Base-by-base conservation (phyloP, 169 alveolate genomes). In the Plasmodium inui region DNA sequence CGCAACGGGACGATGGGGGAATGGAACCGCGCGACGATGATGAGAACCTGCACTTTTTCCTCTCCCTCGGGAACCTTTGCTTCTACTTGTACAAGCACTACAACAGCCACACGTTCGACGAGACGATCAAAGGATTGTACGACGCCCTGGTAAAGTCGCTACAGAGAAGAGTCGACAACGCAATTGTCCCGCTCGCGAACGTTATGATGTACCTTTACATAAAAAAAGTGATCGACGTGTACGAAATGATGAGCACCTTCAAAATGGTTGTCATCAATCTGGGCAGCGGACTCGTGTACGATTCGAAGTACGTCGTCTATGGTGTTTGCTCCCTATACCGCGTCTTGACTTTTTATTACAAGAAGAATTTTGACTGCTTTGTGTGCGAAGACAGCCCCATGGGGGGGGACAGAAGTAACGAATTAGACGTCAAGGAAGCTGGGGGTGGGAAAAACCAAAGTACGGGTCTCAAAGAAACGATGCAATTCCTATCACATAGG, bases 41-140 rank as follows among this genome's bases (percentile, higher is more conserved):
- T 71, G 95, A 91, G 22, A 53, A 91, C 78, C 76, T 81, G 41
- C 84, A 44, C 41, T 82, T 91, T 61, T 91, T 81, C 76, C 50
- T 91, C 39, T 91, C 95, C n/a, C 4, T 91, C 19, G 83, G 53
- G 39, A 91, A 91, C 57, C 57, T 91, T 28, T 71, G 74, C 34
- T 91, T 70, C 78, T 91, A 91, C 61, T 14, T 91, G 44, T 91
- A 91, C 70, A 91, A 91, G 37, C 95, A 91, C 61, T 91, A 91
- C 57, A 91, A 82, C 32, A 91, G 76, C 39, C 37, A 44, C 7
- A 53, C 41, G 44, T 82, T 71, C 84, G 95, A 91, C 46, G 85
- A 91, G 12, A n/a, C 83, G 37, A 34, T 91, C 1, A 73, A 28
- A 26, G 26, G 34, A 22, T 71, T 91, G 19, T 91, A 91, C 57